These are phyloP conservation scores for Coemansia sp. DNA, from an alignment of 371 early-diverging fungal species.

Conservation along the genomic window DNA sequence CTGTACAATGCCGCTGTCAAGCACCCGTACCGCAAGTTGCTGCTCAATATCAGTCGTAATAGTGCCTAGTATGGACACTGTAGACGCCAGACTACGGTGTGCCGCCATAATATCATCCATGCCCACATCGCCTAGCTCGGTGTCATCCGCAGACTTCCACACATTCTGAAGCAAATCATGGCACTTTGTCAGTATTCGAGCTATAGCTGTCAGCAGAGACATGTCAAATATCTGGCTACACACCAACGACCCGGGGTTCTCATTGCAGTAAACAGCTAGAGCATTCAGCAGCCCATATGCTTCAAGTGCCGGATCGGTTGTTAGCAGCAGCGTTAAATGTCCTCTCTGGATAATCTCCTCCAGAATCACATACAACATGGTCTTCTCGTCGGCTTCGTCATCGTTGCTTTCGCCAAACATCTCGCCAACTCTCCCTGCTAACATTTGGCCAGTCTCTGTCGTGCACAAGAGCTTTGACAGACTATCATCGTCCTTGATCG, in stretches of 20 bases:
- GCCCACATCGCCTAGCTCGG: background rate
- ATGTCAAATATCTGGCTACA: background rate
- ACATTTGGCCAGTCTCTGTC: constrained; percentile 9
- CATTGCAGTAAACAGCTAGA: constrained; percentile 35
- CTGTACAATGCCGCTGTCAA: constrained; percentile 5
- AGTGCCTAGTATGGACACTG: constrained; percentile 15
- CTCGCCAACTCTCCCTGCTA: constrained; percentile 20
- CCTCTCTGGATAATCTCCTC: constrained; percentile 9
- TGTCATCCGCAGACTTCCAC: constrained; percentile 7
- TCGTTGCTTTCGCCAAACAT: constrained; percentile 32
- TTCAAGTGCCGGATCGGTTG: background rate
- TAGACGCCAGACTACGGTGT: constrained; percentile 18
- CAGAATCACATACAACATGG: constrained; percentile 25
- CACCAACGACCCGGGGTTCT: background rate
- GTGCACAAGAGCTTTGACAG: constrained; percentile 10
- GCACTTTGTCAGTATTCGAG: background rate
- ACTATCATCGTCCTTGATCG: constrained; percentile 10
- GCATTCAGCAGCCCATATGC: constrained; percentile 29
- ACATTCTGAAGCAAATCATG: constrained; percentile 2
- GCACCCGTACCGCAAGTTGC: background rate
- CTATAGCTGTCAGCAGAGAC: background rate
- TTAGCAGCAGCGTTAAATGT: constrained; percentile 8
- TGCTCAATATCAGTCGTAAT: constrained; percentile 13
- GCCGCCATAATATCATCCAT: constrained; percentile 11
- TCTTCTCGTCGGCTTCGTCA: constrained; percentile 30